phyloP scores from a whole-genome alignment of 306 rosid species.

The Neltuma alba region DNA sequence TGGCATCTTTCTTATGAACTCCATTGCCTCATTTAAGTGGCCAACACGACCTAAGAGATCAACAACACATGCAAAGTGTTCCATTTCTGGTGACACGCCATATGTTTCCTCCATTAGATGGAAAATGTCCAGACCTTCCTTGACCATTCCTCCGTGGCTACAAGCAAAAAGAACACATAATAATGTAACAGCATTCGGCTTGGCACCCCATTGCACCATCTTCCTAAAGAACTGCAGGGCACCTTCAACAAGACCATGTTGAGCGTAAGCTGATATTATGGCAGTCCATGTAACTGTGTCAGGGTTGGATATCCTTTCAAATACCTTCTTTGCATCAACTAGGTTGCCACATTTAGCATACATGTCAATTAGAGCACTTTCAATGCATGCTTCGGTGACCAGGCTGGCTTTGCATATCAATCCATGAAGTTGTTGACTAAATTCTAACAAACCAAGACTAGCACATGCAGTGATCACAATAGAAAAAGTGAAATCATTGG shows the following conservation, averaged over 20 bases:
- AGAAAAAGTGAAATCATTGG: constrained; percentile 70
- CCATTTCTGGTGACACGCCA: constrained; percentile 63
- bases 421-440: constrained; percentile 71
- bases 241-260: constrained; percentile 70
- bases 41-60: constrained; percentile 81
- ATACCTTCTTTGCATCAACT: constrained; percentile 50
- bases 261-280: constrained; percentile 66
- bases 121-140: constrained; percentile 65
- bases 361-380: constrained; percentile 78
- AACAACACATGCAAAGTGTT: constrained; percentile 73
- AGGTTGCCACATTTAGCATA: constrained; percentile 69
- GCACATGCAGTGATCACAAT: constrained; percentile 66
- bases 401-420: constrained; percentile 60
- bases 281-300: constrained; percentile 80
- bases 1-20: constrained; percentile 64
- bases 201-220: constrained; percentile 56
- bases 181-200: constrained; percentile 61
- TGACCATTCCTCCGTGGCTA: constrained; percentile 74
- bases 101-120: constrained; percentile 56
- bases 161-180: constrained; percentile 77
- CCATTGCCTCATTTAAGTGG: constrained; percentile 53
- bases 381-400: constrained; percentile 58
- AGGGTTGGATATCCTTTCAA: constrained; percentile 58
- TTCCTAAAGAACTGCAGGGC: constrained; percentile 57
- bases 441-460: constrained; percentile 63